phyloP scores from a whole-genome alignment of 2,329 filamentous ascomycete genomes.

The Penicillium olsonii region DNA sequence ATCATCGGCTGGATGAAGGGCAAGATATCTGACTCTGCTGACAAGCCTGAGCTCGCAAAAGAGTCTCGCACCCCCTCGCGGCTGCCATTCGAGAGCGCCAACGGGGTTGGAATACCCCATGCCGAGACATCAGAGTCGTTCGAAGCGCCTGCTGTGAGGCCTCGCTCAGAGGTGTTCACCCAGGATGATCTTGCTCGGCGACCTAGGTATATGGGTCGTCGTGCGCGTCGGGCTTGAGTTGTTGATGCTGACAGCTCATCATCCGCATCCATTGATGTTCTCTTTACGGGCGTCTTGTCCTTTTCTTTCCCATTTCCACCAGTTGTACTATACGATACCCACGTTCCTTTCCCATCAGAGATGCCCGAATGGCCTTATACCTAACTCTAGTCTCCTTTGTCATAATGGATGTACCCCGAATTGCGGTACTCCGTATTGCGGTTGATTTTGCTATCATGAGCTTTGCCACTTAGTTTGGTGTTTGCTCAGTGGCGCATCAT shows the following conservation, averaged over 20 bases:
- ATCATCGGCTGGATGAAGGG: conserved; percentile 46
- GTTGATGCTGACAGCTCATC: background rate
- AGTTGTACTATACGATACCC: conserved; percentile 19
- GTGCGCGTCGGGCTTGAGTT: conserved; percentile 24
- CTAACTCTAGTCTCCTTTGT: background rate
- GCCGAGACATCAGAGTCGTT: conserved; percentile 17
- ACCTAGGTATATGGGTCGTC: conserved; percentile 35
- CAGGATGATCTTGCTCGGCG: conserved; percentile 24
- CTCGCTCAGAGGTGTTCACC: conserved; percentile 12
- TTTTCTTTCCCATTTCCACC: conserved; percentile 7
- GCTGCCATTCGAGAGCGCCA: conserved; percentile 17
- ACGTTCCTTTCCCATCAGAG: background rate
- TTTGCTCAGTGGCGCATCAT: too few species aligned
- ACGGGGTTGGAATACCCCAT: conserved; percentile 5
- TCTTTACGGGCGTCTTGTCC: background rate
- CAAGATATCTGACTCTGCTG: conserved; percentile 23
- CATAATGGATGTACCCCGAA: too few species aligned
- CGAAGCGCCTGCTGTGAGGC: conserved; percentile 11
- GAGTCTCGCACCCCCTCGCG: conserved; percentile 19
- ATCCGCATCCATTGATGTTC: conserved; percentile 3
- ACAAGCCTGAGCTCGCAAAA: conserved; percentile 9
- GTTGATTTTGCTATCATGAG: background rate
- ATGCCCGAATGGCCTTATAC: background rate
- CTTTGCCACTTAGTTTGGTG: too few species aligned
- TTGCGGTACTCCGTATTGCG: too few species aligned